Conservation (phyloP, 306 rosid species). For the Ceratonia siliqua region DNA sequence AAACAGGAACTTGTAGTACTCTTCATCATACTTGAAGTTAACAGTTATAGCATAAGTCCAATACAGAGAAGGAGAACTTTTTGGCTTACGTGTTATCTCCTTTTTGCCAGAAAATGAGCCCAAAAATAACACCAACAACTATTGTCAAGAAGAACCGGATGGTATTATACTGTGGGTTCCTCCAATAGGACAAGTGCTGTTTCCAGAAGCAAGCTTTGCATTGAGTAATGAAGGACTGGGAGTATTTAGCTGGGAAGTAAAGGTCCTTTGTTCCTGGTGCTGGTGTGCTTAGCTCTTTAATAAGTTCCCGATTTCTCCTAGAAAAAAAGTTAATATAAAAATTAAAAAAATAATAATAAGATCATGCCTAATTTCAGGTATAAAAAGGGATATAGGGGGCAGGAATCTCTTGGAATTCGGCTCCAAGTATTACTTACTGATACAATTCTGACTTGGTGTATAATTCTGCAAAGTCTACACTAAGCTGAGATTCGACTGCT, state of each 20-base stretch:
- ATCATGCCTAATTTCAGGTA: conserved; percentile 10
- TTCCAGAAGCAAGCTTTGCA: conserved; percentile 55
- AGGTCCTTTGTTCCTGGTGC: conserved; percentile 46
- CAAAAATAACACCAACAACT: conserved; percentile 44
- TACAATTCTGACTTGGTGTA: conserved; percentile 49
- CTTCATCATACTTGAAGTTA: conserved; percentile 9
- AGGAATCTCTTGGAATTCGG: background rate
- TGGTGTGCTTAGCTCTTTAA: conserved; percentile 50
- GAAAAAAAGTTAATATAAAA: conserved; percentile 26
- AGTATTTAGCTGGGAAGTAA: conserved; percentile 45
- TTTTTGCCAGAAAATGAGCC: conserved; percentile 47
- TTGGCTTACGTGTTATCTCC: conserved; percentile 43
- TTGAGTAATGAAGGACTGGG: conserved; percentile 46
- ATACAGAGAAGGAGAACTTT: conserved; percentile 14
- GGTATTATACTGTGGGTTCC: conserved; percentile 50
- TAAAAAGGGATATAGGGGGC: background rate
- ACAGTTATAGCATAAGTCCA: conserved; percentile 2
- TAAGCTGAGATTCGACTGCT: conserved; percentile 41
- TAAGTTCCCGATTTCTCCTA: conserved; percentile 50
- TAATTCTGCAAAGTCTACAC: conserved; percentile 50
- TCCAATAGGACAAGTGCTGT: conserved; percentile 56
- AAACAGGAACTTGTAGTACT: background rate
- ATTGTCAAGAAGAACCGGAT: conserved; percentile 40
- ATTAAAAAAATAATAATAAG: conserved; percentile 5
- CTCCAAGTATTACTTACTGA: conserved; percentile 40